phyloP scores from a whole-genome alignment of 2,329 filamentous ascomycete species.

The Thyridium curvatum region DNA sequence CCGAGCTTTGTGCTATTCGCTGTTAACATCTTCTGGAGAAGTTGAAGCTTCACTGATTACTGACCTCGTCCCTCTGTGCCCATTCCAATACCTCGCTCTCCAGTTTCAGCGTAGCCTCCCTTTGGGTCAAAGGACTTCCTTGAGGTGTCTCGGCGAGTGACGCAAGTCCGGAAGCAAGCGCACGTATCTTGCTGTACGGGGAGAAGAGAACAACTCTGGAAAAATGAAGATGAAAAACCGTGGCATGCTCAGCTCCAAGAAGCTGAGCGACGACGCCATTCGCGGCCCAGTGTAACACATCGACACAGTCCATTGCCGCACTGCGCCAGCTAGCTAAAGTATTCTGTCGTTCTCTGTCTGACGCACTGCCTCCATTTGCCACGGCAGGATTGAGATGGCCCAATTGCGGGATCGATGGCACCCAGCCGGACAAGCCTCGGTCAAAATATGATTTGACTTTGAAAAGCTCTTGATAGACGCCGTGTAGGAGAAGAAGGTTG shows the following conservation, averaged over 20 bases:
- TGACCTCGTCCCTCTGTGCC: conserved; percentile 21
- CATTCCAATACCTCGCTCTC: conserved; percentile 23
- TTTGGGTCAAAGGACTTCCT: conserved; percentile 4
- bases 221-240: conserved; percentile 48
- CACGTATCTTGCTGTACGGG: conserved; percentile 38
- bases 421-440: conserved; percentile 10
- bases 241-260: conserved; percentile 45
- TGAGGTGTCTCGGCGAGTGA: conserved; percentile 11
- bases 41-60: conserved; percentile 12
- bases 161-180: conserved; percentile 28
- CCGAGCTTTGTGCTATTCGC: conserved; percentile 39
- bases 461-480: conserved; percentile 5
- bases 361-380: too few relatives aligned
- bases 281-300: conserved; percentile 52
- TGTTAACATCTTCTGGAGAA: too few relatives aligned
- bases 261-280: conserved; percentile 42
- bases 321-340: conserved; percentile 31
- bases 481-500: conserved; percentile 5
- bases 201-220: conserved; percentile 45
- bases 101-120: conserved; percentile 7
- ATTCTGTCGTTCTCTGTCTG: not conserved
- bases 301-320: conserved; percentile 38
- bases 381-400: conserved; percentile 2
- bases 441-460: conserved; percentile 7
- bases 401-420: conserved; percentile 12